Base-by-base conservation (phyloP, 2,329 filamentous ascomycete species). In the Ceratocystis harringtonii region DNA sequence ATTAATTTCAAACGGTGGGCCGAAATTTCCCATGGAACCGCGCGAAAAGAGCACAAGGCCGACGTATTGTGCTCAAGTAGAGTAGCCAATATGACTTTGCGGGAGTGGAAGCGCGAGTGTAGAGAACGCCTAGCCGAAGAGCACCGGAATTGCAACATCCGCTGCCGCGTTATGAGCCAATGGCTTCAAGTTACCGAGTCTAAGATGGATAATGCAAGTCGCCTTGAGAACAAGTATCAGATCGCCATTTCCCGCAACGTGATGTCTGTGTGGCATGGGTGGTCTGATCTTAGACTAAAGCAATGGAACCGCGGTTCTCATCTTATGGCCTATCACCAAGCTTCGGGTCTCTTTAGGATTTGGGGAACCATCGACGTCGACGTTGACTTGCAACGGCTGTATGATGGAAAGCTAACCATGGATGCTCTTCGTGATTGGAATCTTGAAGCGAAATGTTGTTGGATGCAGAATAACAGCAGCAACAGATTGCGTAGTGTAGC, bases 1-100 rank as follows among this genome's bases (percentile, higher is more conserved):
- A 57, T 66, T n/a, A 68, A 66, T 17, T 64, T 68, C 25, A 45
- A 63, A 28, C 43, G 68, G 15, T 70, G 69, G 69, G 67, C 55
- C 43, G 61, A 61, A 12, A 28, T 50, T 32, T 55, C 62, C 6
- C 62, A 63, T 6, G n/a, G 64, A 10, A 41, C 67, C 7, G 48
- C 45, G 5, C 64, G 62, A 30, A 66, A 62, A 1, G 63, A 61
- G 57, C 63, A 66, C 60, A 58, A 64, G 30, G 45, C 68, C 19
- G 64, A 65, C 57, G 55, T 52, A 43, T 30, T 67, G 15, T 65
- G 66, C 19, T 67, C 60, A 28, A 67, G 63, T 15, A 41, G 66
- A 60, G 48, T 67, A 43, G 66, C 30, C 28, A 66, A 68, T 19
- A 66, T 43, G 32, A 57, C 61, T 12, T 30, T 68, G 45, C 61